Conservation (phyloP, 495 filamentous ascomycete species). For the Podospora bellae-mahoneyi region DNA sequence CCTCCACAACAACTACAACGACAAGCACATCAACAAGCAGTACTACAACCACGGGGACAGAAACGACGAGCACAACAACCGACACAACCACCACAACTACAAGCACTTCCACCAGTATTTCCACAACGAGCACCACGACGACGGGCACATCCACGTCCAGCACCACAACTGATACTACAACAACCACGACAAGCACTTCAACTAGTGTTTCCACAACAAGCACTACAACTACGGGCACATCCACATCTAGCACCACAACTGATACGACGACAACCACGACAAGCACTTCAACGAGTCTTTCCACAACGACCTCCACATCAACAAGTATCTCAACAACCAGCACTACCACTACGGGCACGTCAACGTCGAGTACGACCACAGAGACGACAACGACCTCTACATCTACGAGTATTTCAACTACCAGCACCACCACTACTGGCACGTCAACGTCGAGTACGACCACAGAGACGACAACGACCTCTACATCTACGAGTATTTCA, state of each 20-base stretch:
- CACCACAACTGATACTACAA: too few relatives aligned
- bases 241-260: too few relatives aligned
- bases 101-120: neutral
- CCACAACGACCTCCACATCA: neutral
- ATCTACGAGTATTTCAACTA: neutral
- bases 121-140: neutral
- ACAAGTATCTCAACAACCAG: neutral
- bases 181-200: neutral
- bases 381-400: too few relatives aligned
- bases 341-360: neutral
- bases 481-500: neutral
- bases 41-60: neutral
- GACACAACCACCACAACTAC: neutral
- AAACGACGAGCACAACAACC: neutral
- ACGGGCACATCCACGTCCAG: neutral
- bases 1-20: neutral
- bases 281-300: neutral
- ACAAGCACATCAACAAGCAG: conserved; percentile 1
- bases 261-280: neutral
- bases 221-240: too few relatives aligned
- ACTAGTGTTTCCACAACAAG: neutral
- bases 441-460: neutral
- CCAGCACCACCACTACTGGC: neutral
- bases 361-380: neutral
- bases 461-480: neutral